These are phyloP conservation scores for Takashimella tepidaria DNA, from an alignment of 1,284 basidiomycete genomes.

Conservation along the genomic window DNA sequence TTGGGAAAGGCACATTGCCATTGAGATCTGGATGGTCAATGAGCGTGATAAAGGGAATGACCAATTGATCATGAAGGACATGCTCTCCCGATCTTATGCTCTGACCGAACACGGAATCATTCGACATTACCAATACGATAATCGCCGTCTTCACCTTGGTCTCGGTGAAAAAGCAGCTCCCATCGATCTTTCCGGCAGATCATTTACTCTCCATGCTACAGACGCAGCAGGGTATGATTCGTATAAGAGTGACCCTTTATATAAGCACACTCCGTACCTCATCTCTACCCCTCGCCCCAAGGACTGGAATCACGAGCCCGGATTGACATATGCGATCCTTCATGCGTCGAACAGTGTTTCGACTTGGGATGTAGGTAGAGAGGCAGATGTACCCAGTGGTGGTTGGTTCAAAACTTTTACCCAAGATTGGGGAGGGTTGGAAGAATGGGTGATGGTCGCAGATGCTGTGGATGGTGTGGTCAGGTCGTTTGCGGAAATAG, in stretches of 20 bases:
- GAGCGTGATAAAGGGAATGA: conserved; percentile 15
- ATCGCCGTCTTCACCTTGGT: conserved; percentile 22
- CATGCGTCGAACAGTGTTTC: conserved; percentile 31
- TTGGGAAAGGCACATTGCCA: conserved; percentile 24
- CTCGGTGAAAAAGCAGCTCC: conserved; percentile 41
- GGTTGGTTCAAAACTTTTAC: conserved; percentile 43
- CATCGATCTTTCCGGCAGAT: conserved; percentile 24
- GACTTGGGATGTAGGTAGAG: conserved; percentile 23
- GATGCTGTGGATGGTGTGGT: conserved; percentile 34
- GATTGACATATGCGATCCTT: conserved; percentile 23
- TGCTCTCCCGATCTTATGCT: conserved; percentile 27
- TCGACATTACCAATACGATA: neutral
- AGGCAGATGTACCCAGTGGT: conserved; percentile 29
- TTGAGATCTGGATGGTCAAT: conserved; percentile 24
- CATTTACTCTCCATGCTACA: conserved; percentile 23
- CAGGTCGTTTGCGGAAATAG: conserved; percentile 30
- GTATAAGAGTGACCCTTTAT: conserved; percentile 34
- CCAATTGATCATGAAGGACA: conserved; percentile 22
- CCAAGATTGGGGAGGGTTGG: conserved; percentile 45
- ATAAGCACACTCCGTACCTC: conserved; percentile 41
- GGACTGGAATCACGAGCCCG: neutral
- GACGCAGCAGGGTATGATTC: conserved; percentile 37
- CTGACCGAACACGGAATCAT: conserved; percentile 25
- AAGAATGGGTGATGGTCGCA: conserved; percentile 43
- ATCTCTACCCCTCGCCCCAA: conserved; percentile 13